Evolutionary conservation across 108 stramenopile genomes (phyloP).

Genomic region (Aurantiochytrium sp.): DNA sequence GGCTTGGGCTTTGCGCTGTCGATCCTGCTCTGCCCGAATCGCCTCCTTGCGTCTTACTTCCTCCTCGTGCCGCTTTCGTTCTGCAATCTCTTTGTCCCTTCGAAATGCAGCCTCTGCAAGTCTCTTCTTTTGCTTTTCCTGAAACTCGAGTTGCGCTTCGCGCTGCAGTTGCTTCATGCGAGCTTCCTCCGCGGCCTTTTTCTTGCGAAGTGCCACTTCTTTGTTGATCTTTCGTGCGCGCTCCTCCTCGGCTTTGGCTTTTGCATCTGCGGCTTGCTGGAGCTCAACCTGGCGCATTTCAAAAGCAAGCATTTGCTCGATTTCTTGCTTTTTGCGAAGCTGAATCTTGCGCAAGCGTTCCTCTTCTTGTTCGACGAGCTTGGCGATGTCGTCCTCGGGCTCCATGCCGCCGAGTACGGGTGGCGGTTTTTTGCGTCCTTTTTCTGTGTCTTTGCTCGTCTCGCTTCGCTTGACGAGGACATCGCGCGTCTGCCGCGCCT

Average conservation of each 20-base stretch:
- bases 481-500: constrained; percentile 44
- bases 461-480: constrained; percentile 26
- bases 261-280: constrained; percentile 21
- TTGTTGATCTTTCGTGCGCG: constrained; percentile 23
- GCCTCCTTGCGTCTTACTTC: constrained; percentile 21
- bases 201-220: constrained; percentile 32
- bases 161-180: constrained; percentile 32
- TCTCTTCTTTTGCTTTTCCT: constrained; percentile 21
- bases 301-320: constrained; percentile 54
- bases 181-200: constrained; percentile 31
- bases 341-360: constrained; percentile 51
- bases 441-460: constrained; percentile 13
- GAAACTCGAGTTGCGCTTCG: constrained; percentile 36
- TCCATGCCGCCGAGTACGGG: constrained; percentile 28
- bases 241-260: constrained; percentile 31
- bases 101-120: constrained; percentile 31
- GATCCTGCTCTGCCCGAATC: constrained; percentile 35
- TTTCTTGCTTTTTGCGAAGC: constrained; percentile 52
- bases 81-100: constrained; percentile 22
- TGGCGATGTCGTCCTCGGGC: constrained; percentile 29
- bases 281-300: constrained; percentile 42
- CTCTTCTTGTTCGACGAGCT: constrained; percentile 51
- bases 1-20: constrained; percentile 45
- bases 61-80: constrained; percentile 24
- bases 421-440: constrained; percentile 22